Percentiles rank a stretch among this genome's conserved stretches.
These are phyloP conservation scores for Letharia lupina DNA, from an alignment of 495 filamentous ascomycete genomes.

Conservation along the genomic window DNA sequence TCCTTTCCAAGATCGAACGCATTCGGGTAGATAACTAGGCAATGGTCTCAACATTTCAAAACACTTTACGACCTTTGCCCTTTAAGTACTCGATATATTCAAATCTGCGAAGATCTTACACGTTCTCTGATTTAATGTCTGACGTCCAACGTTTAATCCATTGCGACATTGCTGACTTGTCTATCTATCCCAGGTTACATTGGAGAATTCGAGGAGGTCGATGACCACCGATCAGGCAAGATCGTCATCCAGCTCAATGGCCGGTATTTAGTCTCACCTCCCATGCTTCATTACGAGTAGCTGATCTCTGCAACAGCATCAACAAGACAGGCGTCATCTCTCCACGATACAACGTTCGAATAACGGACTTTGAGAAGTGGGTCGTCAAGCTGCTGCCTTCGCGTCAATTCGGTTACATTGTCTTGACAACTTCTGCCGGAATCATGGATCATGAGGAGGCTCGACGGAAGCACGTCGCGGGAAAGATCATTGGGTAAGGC, in stretches of 20 bases:
- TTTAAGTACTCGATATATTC: constrained; percentile 99
- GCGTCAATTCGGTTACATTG: constrained; percentile 99
- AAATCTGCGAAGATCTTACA: constrained; percentile 81
- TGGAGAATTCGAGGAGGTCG: constrained; percentile 99
- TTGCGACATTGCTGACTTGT: constrained; percentile 55
- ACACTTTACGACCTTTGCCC: constrained; percentile 75
- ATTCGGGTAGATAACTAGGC: constrained; percentile 99
- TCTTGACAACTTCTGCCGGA: constrained; percentile 95
- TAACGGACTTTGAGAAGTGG: constrained; percentile 97
- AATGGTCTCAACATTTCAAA: constrained; percentile 57
- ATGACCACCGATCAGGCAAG: constrained; percentile 98
- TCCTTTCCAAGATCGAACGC: not conserved
- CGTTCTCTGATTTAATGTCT: constrained; percentile 66
- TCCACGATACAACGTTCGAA: constrained; percentile 96
- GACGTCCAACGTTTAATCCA: constrained; percentile 82
- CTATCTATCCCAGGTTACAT: constrained; percentile 70
- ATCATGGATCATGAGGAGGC: constrained; percentile 99
- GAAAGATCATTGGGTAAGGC: constrained; percentile 58
- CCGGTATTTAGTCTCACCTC: constrained; percentile 36
- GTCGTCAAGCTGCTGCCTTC: constrained; percentile 95
- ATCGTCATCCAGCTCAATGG: constrained; percentile 93
- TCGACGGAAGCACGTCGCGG: constrained; percentile 90
- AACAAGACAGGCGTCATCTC: constrained; percentile 99
- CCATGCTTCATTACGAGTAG: not conserved
- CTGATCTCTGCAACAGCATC: constrained; percentile 43